Conservation (phyloP, 2,329 filamentous ascomycete genomes). For the Colletotrichum destructivum region DNA sequence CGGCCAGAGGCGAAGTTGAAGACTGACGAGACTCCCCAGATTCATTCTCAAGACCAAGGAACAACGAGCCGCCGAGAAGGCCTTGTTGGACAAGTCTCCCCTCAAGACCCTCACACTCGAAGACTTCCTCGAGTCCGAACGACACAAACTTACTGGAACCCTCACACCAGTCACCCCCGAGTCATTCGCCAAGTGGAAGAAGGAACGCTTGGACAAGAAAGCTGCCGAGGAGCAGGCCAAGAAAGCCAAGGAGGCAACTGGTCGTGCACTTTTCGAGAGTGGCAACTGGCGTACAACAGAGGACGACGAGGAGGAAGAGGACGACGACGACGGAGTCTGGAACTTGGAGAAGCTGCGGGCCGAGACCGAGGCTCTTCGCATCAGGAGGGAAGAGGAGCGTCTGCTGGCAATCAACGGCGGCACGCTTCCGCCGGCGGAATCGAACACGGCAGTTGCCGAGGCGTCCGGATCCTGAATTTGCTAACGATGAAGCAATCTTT, state of each 20-base stretch:
- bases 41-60: conserved; percentile 99
- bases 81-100: conserved; percentile 94
- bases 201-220: conserved; percentile 94
- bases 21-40: conserved; percentile 60
- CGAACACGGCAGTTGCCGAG: conserved; percentile 15
- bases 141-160: conserved; percentile 92
- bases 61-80: conserved; percentile 95
- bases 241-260: conserved; percentile 94
- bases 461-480: conserved; percentile 42
- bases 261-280: conserved; percentile 94
- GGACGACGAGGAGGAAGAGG: conserved; percentile 73
- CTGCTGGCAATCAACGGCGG: conserved; percentile 53
- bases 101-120: conserved; percentile 95
- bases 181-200: conserved; percentile 96
- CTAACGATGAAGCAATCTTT: conserved; percentile 18
- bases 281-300: conserved; percentile 83
- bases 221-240: conserved; percentile 91
- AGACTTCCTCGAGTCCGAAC: conserved; percentile 96
- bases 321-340: conserved; percentile 71
- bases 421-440: conserved; percentile 33
- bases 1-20: background rate
- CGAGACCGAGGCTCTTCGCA: conserved; percentile 85
- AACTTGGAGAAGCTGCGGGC: conserved; percentile 86
- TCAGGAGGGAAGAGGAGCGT: conserved; percentile 84
- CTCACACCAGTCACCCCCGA: conserved; percentile 96